phyloP scores from a whole-genome alignment of 139 green algal species.

The Zygnema circumcarinatum region DNA sequence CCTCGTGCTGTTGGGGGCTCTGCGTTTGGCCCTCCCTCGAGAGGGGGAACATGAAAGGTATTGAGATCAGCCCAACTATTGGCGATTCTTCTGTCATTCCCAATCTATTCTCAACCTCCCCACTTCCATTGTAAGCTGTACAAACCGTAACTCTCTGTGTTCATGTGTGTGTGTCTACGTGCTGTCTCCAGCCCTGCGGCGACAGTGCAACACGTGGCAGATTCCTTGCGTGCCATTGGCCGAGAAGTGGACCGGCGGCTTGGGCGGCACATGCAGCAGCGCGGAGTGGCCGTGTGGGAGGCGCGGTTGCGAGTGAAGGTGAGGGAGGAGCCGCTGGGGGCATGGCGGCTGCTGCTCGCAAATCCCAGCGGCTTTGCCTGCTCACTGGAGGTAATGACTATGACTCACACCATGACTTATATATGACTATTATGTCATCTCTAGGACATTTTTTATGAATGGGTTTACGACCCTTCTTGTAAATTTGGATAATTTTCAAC shows the following conservation, averaged over 20 bases:
- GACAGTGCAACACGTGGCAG: background rate
- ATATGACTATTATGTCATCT: too few relatives aligned
- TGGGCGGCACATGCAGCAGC: constrained; percentile 53
- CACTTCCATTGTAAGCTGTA: too few relatives aligned
- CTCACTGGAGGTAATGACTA: constrained; percentile 56
- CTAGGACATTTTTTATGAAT: too few relatives aligned
- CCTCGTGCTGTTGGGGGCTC: constrained; percentile 36
- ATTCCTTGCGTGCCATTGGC: background rate
- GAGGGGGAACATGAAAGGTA: too few relatives aligned
- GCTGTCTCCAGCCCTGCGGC: too few relatives aligned
- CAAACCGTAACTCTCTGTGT: too few relatives aligned
- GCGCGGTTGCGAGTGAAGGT: constrained; percentile 70
- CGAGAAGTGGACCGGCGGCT: background rate
- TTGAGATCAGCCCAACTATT: too few relatives aligned
- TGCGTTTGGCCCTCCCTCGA: background rate
- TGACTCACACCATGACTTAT: too few relatives aligned
- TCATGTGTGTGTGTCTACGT: too few relatives aligned
- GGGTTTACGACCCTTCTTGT: too few relatives aligned
- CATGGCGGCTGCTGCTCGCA: constrained; percentile 86
- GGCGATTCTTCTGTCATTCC: too few relatives aligned
- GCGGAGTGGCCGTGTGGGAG: constrained; percentile 85
- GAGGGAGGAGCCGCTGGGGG: constrained; percentile 51
- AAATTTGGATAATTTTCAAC: too few relatives aligned
- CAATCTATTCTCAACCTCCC: background rate
- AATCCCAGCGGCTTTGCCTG: constrained; percentile 74